These are phyloP conservation scores for Plasmodium knowlesi DNA, from an alignment of 169 alveolate species.

Conservation along the genomic window DNA sequence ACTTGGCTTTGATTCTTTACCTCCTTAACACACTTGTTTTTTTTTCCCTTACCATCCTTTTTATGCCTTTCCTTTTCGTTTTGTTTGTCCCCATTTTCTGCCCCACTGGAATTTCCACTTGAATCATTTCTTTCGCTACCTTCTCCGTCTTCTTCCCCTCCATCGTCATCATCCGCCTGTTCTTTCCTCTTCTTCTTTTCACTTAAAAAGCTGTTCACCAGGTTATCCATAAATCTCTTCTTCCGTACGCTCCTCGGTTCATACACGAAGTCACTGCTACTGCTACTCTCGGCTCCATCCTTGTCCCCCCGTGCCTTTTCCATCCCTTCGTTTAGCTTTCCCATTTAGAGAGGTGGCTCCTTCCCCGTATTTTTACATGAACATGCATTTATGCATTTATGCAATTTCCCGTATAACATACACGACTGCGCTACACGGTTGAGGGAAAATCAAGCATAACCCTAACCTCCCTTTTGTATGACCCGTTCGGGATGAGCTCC, in stretches of 20 bases:
- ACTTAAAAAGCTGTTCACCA: conserved; percentile 60
- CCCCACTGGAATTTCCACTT: not conserved
- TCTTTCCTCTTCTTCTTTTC: conserved; percentile 48
- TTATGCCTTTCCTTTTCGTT: not conserved
- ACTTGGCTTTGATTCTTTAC: not conserved
- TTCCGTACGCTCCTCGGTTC: conserved; percentile 60
- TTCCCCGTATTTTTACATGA: not conserved
- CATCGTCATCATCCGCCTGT: not conserved
- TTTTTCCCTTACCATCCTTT: conserved; percentile 10
- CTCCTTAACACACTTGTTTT: not conserved
- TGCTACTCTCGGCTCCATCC: conserved; percentile 3
- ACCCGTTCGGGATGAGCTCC: not conserved
- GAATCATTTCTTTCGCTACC: conserved; percentile 29
- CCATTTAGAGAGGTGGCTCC: conserved; percentile 31
- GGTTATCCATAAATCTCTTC: conserved; percentile 53
- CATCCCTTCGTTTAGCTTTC: conserved; percentile 22
- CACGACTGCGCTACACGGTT: not conserved
- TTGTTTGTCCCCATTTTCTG: not conserved
- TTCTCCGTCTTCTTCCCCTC: not conserved
- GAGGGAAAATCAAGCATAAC: not conserved
- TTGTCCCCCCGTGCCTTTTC: not conserved
- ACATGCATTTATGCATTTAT: not conserved
- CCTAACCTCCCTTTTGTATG: not conserved
- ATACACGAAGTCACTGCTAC: conserved; percentile 35
- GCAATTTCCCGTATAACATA: conserved; percentile 4